Base-by-base conservation (phyloP, 768 basidiomycete species). In the Mycena chlorophos region DNA sequence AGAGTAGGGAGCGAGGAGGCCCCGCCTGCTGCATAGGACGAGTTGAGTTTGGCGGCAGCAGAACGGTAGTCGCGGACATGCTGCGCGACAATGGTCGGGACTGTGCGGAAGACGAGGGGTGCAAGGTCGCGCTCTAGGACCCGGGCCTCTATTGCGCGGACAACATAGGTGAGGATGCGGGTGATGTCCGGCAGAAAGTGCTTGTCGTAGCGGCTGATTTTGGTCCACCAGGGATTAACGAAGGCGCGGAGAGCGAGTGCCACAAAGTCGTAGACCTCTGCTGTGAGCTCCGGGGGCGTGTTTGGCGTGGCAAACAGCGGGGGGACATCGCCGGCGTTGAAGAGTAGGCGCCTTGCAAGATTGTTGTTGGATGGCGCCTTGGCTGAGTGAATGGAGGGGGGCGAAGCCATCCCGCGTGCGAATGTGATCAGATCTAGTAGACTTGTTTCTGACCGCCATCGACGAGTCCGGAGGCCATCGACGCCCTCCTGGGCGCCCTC, bases 181-280 rank as follows among this genome's bases (percentile, higher is more conserved):
- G 86, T 78, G 48, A 92, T 82, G 59, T 88, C 82, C 22, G 89
- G 87, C 25, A 92, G 80, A 54, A 94, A 80, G 52, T 91, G 86
- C 65, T 83, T 90, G 80, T 94, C 91, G 58, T 90, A 89, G 56
- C 88, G 81, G 1, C 91, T 83, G 51, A 94, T 78, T 64, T 84
- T 89, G 28, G 87, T 78, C 89, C 91, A 94, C 92, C 91, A 94
- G 1, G 89, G 87, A 45, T 84, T 82, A 31, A 94, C 83, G 64
- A 79, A 88, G 5, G 90, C 90, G 29, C 91, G 81, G 22, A 94
- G 78, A 10, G 85, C 80, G 55, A 93, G 85, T 0, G 92, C 91
- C 28, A 92, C 76, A 55, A 92, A 77, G 70, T 93, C 88, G 65
- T 93, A 92, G 4, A 89, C 69, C 65, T 89, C 88, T 4, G 78